phyloP scores from a whole-genome alignment of 768 basidiomycete genomes.

The Collybia mongolica region DNA sequence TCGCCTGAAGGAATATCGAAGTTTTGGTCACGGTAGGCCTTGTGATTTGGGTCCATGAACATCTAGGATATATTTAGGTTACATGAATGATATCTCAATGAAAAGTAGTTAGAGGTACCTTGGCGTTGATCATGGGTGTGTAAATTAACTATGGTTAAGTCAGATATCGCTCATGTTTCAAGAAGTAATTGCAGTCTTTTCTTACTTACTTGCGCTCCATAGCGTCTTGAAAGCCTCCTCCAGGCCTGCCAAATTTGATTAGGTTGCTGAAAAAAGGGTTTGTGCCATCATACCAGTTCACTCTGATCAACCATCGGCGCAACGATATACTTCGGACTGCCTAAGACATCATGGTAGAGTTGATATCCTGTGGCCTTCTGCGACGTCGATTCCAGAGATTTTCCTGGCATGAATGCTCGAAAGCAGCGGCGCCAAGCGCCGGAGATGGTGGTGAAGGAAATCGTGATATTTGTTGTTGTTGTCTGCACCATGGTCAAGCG shows the following conservation, averaged over 20 bases:
- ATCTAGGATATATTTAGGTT: conserved; percentile 40
- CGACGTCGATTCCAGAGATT: conserved; percentile 6
- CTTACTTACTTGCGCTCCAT: conserved; percentile 71
- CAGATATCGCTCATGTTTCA: background rate
- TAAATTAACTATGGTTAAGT: conserved; percentile 65
- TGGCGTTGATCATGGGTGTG: conserved; percentile 98
- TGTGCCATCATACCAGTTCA: conserved; percentile 69
- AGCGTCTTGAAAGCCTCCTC: conserved; percentile 78
- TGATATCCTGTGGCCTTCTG: conserved; percentile 73
- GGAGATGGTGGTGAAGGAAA: background rate
- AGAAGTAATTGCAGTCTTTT: background rate
- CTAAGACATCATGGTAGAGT: conserved; percentile 76
- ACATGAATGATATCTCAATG: background rate
- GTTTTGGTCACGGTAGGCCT: conserved; percentile 55
- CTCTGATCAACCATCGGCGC: conserved; percentile 99
- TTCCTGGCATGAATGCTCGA: background rate
- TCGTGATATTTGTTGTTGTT: background rate
- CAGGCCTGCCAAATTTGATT: conserved; percentile 62
- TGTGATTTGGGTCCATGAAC: conserved; percentile 53
- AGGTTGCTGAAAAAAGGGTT: background rate
- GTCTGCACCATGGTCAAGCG: background rate
- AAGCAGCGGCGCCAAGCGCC: conserved; percentile 8
- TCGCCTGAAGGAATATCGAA: conserved; percentile 75
- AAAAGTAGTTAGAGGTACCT: conserved; percentile 37
- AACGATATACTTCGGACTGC: conserved; percentile 85